Base-by-base conservation (phyloP, 768 basidiomycete species). In the Rhodotorula paludigena region DNA sequence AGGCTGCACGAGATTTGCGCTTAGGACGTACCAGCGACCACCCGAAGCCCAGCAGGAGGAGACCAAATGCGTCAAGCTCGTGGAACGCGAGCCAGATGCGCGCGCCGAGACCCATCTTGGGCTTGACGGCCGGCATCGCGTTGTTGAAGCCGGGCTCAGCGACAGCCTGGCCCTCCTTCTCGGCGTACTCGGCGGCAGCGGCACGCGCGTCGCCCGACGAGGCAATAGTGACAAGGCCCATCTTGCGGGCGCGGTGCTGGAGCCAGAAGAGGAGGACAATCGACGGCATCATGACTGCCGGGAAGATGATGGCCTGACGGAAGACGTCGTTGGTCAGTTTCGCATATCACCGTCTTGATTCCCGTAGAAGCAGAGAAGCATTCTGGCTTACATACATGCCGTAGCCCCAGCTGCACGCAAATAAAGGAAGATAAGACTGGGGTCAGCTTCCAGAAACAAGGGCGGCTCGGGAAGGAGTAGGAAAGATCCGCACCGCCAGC, bases 21-120 rank as follows among this genome's bases (percentile, higher is more conserved):
- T n/a, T n/a, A n/a, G n/a, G n/a, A 49, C 48, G 48, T 7, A 49
- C 48, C 5, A 49, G 30, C 9, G 48, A 60, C 68, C 68, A 73
- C 6, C 68, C 68, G 25, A 67, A 70, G 1, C 64, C 72, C 39
- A 70, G 68, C 0, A 73, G 61, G 32, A 73, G 5, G 16, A 73
- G 59, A 14, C 72, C 72, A 41, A 73, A 28, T 32, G 41, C 32
- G 57, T 73, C 72, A 12, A 67, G 25, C 53, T 70, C 62, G 1
- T 51, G 25, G 36, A 25, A 52, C 23, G 60, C 60, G 38, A 45
- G 44, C 44, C 44, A 45, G 18, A 45, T 45, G 44, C 44, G 44
- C 44, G 44, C 21, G 23, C 44, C 44, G 44, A 45, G 44, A 11
- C 44, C 44, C 44, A 45, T 45, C 44, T 52, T 35, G 18, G n/a